phyloP scores from a whole-genome alignment of 2,329 filamentous ascomycete genomes.

The Colletotrichum tanaceti region DNA sequence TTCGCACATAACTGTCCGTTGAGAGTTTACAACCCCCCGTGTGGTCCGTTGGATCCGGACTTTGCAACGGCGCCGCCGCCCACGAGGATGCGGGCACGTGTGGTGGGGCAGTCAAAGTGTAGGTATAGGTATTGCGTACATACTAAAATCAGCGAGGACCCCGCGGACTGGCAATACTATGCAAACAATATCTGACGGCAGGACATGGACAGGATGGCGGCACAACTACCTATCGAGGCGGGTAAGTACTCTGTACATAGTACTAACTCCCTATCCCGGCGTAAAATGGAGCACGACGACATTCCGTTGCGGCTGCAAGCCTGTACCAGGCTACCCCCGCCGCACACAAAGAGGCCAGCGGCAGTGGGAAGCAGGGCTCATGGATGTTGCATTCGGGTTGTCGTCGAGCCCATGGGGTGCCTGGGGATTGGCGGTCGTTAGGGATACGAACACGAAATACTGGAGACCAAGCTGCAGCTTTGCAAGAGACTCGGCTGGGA shows the following conservation, averaged over 20 bases:
- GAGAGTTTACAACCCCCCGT: not conserved
- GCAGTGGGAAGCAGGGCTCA: not conserved
- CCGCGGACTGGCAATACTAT: conserved; percentile 26
- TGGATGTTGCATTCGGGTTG: conserved; percentile 27
- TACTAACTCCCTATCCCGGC: not conserved
- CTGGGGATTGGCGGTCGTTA: conserved; percentile 17
- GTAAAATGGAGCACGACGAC: not conserved
- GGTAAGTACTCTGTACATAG: not conserved
- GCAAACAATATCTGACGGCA: conserved; percentile 12
- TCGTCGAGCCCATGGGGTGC: conserved; percentile 5
- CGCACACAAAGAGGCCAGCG: too few relatives aligned
- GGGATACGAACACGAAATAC: conserved; percentile 38
- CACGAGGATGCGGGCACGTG: not conserved
- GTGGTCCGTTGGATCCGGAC: conserved; percentile 20
- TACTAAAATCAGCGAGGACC: conserved; percentile 1
- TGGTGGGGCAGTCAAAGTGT: not conserved
- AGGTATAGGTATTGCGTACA: not conserved
- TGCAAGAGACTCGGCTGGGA: not conserved
- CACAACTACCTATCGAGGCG: not conserved
- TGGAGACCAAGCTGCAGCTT: not conserved
- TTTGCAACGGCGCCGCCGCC: conserved; percentile 3
- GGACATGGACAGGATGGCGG: not conserved
- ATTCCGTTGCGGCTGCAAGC: too few relatives aligned
- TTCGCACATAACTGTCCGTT: not conserved
- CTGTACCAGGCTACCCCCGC: too few relatives aligned